phyloP scores from a whole-genome alignment of 2,329 filamentous ascomycete genomes.

The Ophiostoma himal-ulmi region DNA sequence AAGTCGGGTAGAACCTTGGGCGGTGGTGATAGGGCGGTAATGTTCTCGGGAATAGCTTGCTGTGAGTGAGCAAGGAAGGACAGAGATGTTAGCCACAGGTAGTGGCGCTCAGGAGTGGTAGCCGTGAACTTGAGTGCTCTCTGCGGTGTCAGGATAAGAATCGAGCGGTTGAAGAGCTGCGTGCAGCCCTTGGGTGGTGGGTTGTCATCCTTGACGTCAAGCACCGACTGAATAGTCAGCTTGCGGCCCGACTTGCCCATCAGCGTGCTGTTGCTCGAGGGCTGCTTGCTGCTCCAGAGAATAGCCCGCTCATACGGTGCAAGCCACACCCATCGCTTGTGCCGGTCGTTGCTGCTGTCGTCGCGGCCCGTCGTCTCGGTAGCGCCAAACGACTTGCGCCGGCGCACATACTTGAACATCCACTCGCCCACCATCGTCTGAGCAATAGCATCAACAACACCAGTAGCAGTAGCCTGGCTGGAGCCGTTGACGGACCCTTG shows the following conservation, averaged over 20 bases:
- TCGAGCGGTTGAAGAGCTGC: constrained; percentile 79
- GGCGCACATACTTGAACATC: constrained; percentile 87
- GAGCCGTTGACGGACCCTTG: constrained; percentile 49
- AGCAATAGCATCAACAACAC: constrained; percentile 91
- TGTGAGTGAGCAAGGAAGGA: constrained; percentile 91
- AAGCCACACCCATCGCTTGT: constrained; percentile 98
- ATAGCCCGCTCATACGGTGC: constrained; percentile 93
- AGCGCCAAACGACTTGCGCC: constrained; percentile 85
- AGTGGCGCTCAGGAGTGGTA: constrained; percentile 74
- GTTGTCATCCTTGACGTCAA: constrained; percentile 95
- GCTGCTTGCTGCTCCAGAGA: constrained; percentile 98
- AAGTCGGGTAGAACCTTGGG: constrained; percentile 46
- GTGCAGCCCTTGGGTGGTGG: constrained; percentile 65
- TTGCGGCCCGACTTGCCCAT: constrained; percentile 94
- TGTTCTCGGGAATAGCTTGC: constrained; percentile 70
- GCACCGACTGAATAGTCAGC: constrained; percentile 89
- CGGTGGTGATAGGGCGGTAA: constrained; percentile 47
- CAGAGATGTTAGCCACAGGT: constrained; percentile 87
- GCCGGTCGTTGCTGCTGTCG: constrained; percentile 68
- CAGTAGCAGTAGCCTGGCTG: constrained; percentile 64
- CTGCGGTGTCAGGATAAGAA: constrained; percentile 88
- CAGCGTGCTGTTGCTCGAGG: constrained; percentile 76
- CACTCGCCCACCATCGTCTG: constrained; percentile 98
- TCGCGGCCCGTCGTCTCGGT: constrained; percentile 61
- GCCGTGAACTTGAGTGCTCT: constrained; percentile 95